A percentile compares a stretch with the other conserved stretches of the same genome.
These are phyloP conservation scores for Heracleum sosnowskyi DNA, from an alignment of 129 eudicot genomes.

Conservation along the genomic window DNA sequence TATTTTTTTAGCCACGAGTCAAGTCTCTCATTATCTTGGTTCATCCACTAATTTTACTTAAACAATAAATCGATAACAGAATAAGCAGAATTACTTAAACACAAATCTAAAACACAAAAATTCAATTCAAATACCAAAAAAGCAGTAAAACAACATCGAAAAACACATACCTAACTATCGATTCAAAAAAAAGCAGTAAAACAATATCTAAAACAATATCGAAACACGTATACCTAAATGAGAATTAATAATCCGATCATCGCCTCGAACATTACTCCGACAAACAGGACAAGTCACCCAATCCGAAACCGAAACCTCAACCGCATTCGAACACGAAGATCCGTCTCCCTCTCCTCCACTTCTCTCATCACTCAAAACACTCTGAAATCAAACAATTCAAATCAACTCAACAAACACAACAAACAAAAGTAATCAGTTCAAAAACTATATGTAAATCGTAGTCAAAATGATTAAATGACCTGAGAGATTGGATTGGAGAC, in stretches of 20 bases:
- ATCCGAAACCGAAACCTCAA: constrained; percentile 16
- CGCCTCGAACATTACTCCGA: constrained; percentile 44
- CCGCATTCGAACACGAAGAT: constrained; percentile 3
- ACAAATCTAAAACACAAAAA: no score
- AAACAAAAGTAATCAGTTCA: background rate
- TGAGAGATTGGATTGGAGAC: constrained; percentile 23
- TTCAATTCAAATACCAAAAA: background rate
- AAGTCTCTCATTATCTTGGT: background rate
- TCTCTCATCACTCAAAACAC: constrained; percentile 27
- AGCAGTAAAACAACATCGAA: background rate
- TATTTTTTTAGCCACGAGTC: no score
- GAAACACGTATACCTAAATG: constrained; percentile 51
- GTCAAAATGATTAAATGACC: constrained; percentile 17
- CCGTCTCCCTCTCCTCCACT: constrained; percentile 17
- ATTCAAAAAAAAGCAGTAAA: background rate
- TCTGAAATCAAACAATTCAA: constrained; percentile 20
- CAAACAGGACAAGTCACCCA: constrained; percentile 81
- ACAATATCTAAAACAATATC: background rate
- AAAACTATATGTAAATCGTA: background rate
- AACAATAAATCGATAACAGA: background rate
- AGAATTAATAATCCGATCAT: constrained; percentile 52
- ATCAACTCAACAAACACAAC: background rate
- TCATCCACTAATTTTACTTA: background rate
- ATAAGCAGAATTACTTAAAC: no score
- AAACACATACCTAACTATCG: no score